Evolutionary conservation across 2,329 filamentous ascomycete species (phyloP), one percentile per base, ranked within the genome.

Genomic region (Trichoderma cornu-damae): DNA sequence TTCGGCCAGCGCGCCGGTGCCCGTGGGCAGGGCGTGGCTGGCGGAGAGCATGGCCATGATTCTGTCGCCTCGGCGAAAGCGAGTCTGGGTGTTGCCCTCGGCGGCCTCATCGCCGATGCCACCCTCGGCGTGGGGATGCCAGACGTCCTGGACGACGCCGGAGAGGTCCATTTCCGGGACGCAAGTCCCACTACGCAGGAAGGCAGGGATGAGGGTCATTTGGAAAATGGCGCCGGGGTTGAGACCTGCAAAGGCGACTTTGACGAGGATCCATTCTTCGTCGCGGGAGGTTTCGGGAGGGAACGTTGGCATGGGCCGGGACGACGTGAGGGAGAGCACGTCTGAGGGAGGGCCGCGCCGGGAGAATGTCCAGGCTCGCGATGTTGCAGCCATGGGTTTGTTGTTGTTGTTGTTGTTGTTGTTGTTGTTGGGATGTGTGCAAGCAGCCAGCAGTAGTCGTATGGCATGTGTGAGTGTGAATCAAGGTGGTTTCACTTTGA

Each of bases 121-220:
- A 20, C 8, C 26, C 11, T 35, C 34, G 6, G 26, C 24, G 8
- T 52, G 60, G 2, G 67, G 67, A 28, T 67, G 54, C 67, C 71
- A 72, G 0, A 73, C 65, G 6, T 71, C 69, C 1, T 69, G 62
- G 6, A 78, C 66, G 4, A 67, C 69, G 6, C 76, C 76, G 1
- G 73, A 72, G 35, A 78, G 72, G 57, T 79, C 76, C 61, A 75
- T 69, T 14, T 77, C 76, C 5, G 75, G 74, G 1, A 73, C 69
- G 43, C 58, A 75, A 4, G 59, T 68, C 49, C 61, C 64, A 61
- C 62, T 63, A 61, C 76, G 72, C 60, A 68, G 67, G 46, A 71
- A 69, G 55, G 62, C 67, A 53, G 75, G 75, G 34, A 76, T 60
- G 4, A 77, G 65, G n/a, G 69, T 66, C 67, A 76, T 72, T 16